These are phyloP conservation scores for Phtheirospermum japonicum DNA, from an alignment of 257 asterid species.

Conservation along the genomic window DNA sequence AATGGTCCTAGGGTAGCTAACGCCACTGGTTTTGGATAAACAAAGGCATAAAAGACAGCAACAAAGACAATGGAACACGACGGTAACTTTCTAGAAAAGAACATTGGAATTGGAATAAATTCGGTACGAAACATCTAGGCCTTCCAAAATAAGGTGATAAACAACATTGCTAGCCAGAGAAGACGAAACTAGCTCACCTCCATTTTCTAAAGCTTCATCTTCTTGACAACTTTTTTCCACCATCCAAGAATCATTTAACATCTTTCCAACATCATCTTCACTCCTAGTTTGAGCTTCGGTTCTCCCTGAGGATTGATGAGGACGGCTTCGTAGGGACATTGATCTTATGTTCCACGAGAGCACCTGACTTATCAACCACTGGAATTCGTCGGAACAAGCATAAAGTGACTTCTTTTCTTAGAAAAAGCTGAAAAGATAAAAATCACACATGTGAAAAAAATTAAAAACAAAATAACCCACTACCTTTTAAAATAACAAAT, in stretches of 20 bases:
- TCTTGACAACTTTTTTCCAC: slow-evolving; percentile 30
- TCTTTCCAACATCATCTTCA: slow-evolving; percentile 6
- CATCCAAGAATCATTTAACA: slow-evolving; percentile 2
- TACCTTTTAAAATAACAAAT: background rate
- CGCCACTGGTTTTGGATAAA: background rate
- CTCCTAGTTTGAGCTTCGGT: slow-evolving; percentile 21
- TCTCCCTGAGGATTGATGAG: slow-evolving; percentile 32
- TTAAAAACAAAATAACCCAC: too few species aligned
- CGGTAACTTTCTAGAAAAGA: slow-evolving; percentile 52
- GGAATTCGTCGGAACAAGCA: slow-evolving; percentile 60
- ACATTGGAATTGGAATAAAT: slow-evolving; percentile 57
- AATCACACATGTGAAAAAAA: background rate
- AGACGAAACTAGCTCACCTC: slow-evolving; percentile 22
- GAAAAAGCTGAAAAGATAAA: slow-evolving; percentile 1
- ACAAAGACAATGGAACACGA: slow-evolving; percentile 23
- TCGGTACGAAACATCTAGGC: slow-evolving; percentile 66
- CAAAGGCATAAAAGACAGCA: too few species aligned
- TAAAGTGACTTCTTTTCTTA: slow-evolving; percentile 70
- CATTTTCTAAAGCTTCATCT: slow-evolving; percentile 35
- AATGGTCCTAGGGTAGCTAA: too few species aligned
- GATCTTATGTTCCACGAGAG: slow-evolving; percentile 91
- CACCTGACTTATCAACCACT: slow-evolving; percentile 64
- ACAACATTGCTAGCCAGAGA: slow-evolving; percentile 25
- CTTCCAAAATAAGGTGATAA: slow-evolving; percentile 76
- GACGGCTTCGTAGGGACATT: slow-evolving; percentile 64